phyloP scores from a whole-genome alignment of 2,329 filamentous ascomycete genomes.

The Aureobasidium sp. region DNA sequence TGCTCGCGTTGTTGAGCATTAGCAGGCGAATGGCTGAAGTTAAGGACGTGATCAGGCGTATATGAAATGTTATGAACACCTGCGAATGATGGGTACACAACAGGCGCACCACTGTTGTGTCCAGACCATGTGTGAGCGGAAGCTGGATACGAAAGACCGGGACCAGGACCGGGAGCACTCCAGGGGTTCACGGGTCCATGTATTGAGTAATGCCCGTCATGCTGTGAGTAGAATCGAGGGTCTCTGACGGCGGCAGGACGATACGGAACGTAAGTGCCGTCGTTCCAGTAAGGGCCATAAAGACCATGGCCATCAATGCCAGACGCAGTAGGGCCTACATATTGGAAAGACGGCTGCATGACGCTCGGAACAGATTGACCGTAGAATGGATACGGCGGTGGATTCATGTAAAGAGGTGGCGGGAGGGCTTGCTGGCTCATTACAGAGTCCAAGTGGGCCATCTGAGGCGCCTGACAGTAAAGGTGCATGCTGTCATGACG shows the following conservation, averaged over 20 bases:
- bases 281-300: constrained; percentile 55
- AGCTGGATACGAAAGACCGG: background rate
- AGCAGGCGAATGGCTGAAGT: constrained; percentile 28
- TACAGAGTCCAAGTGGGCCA: constrained; percentile 51
- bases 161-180: background rate
- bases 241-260: constrained; percentile 49
- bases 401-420: constrained; percentile 8
- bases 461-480: constrained; percentile 18
- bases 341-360: constrained; percentile 50
- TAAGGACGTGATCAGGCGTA: background rate
- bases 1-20: constrained; percentile 36
- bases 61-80: background rate
- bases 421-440: constrained; percentile 45
- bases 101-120: background rate
- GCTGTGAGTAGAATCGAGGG: constrained; percentile 34
- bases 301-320: constrained; percentile 46
- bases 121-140: background rate
- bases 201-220: constrained; percentile 15
- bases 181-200: background rate
- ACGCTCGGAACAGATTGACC: constrained; percentile 49
- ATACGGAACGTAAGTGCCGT: constrained; percentile 53
- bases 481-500: background rate
- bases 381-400: constrained; percentile 14
- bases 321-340: constrained; percentile 50
- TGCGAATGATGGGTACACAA: background rate